Evolutionary conservation across 306 rosid species (phyloP), one percentile per base, ranked within the genome.

Genomic region (Coriaria nepalensis): DNA sequence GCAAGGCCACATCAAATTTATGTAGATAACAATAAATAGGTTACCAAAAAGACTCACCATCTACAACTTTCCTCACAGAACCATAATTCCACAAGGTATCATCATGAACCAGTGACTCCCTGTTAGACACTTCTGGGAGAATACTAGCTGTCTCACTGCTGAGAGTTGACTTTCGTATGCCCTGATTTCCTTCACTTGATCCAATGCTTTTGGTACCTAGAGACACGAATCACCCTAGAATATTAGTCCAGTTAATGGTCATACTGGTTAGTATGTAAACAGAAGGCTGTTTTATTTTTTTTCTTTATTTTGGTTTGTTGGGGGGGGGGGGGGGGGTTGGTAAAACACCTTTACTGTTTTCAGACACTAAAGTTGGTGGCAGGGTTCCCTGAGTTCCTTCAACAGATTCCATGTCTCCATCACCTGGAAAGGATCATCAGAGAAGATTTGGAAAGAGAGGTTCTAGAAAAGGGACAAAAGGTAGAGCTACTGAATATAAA

Each of bases 351-450:
- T 38, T 10, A 41, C 33, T 34, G 43, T 42, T 43, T 40, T 54
- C 49, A 3, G 49, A 33, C 13, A 6, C n/a, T 54, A 34, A 42
- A 51, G 36, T 54, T 13, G 60, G 45, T 8, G 69, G 68, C 34
- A 63, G 38, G 37, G 12, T 52, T 13, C 64, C 66, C 50, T 51
- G 54, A 49, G 13, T 52, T 60, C 52, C 61, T 45, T 60, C 81
- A 9, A 52, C 6, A 4, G 57, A 53, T 43, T 64, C 75, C 14
- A 50, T 10, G 40, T 68, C 78, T 50, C 58, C 75, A 41, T 39
- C 62, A 45, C 62, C 77, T 60, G 41, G 45, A 50, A 13, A 56
- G 38, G 20, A 36, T 55, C 35, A 11, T 34, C 7, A 53, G 47
- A 48, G 29, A 36, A 40, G 8, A 51, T 32, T 41, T 41, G 41